Evolutionary conservation across 345 rosid genomes (phyloP), one percentile per base, ranked within the genome.

Genomic region (Cardamine resedifolia): DNA sequence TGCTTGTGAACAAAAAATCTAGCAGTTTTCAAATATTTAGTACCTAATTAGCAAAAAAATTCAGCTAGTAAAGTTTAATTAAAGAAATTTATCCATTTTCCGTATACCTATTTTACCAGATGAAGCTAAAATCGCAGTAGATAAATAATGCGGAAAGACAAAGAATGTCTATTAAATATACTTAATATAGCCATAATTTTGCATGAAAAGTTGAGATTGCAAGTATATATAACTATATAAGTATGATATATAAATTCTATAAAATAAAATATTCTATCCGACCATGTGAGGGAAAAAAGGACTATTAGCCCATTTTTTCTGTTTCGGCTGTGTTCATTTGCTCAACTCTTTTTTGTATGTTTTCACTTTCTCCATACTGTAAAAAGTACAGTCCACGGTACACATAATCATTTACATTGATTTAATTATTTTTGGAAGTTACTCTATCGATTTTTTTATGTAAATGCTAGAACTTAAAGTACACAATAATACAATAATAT

Each of bases 211-310:
- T 26, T 26, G 4, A 38, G 28, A 16, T n/a, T 15, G 18, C 26
- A 10, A 44, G 20, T 43, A 6, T 43, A 43, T 10, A 36, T n/a
- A n/a, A n/a, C n/a, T 9, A 28, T 57, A 43, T 30, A 27, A 56
- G 11, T 2, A 58, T 2, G 11, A 31, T 6, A 2, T 7, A 41
- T 53, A 68, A 41, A 28, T 0, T 3, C 19, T 18, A 7, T 2
- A 16, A 69, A 41, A 9, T 8, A n/a, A 69, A 48, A 59, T 31
- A 33, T 24, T 34, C 1, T 3, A 21, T 45, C 75, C 79, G 79
- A 76, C 75, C 79, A 76, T 76, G 79, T 76, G 79, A 63, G 24
- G 50, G 53, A 56, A 33, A 55, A n/a, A n/a, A n/a, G n/a, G 58
- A 75, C 58, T 33, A 44, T 45, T 24, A 61, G 79, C 70, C 79